Conservation (phyloP, 2,329 filamentous ascomycete genomes). For the Claviceps monticola region DNA sequence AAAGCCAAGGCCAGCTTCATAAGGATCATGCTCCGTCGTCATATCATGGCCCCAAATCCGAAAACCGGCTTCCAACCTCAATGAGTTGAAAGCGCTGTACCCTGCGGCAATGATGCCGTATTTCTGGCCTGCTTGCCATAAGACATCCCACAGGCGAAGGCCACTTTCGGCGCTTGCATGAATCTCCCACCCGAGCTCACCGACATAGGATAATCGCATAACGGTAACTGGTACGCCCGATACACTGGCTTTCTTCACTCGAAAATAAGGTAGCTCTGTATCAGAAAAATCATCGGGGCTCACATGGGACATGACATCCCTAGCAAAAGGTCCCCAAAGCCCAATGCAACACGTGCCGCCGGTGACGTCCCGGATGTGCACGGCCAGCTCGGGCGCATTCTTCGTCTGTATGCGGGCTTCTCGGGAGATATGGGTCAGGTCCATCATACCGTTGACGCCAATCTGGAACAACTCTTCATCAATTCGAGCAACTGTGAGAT, state of each 20-base stretch:
- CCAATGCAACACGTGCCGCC: slow-evolving; percentile 46
- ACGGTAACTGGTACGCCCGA: slow-evolving; percentile 41
- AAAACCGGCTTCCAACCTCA: slow-evolving; percentile 47
- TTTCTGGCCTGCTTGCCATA: slow-evolving; percentile 38
- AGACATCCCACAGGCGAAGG: slow-evolving; percentile 41
- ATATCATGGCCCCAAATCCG: slow-evolving; percentile 43
- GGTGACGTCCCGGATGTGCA: slow-evolving; percentile 44
- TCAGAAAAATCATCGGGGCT: slow-evolving; percentile 32
- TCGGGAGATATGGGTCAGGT: slow-evolving; percentile 37
- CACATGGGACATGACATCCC: slow-evolving; percentile 33
- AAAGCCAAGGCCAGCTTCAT: slow-evolving; percentile 40
- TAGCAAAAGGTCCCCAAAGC: slow-evolving; percentile 45
- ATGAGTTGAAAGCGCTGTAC: slow-evolving; percentile 40
- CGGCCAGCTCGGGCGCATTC: slow-evolving; percentile 25
- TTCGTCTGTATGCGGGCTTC: slow-evolving; percentile 36
- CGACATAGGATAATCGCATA: slow-evolving; percentile 45
- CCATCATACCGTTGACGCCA: slow-evolving; percentile 39
- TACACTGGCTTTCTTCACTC: slow-evolving; percentile 33
- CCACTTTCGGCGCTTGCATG: slow-evolving; percentile 46
- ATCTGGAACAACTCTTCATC: slow-evolving; percentile 37
- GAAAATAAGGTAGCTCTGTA: slow-evolving; percentile 34
- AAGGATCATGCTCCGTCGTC: slow-evolving; percentile 46
- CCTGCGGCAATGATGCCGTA: slow-evolving; percentile 46
- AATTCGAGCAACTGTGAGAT: slow-evolving; percentile 41
- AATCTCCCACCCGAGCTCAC: slow-evolving; percentile 49